Conservation (phyloP, 441 rosid genomes). For the Eruca vesicaria region DNA sequence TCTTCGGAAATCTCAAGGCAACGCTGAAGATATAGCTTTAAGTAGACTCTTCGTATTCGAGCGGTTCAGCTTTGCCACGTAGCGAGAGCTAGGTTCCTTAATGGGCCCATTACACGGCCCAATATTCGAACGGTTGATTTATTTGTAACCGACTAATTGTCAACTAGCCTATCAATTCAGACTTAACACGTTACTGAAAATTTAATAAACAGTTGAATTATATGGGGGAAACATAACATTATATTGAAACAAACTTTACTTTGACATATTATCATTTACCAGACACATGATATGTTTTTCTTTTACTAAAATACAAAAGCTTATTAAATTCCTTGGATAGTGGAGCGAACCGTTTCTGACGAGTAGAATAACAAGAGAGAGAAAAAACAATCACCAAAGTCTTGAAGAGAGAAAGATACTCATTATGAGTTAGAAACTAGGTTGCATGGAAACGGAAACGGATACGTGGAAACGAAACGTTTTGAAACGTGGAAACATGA, state of each 20-base stretch:
- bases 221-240: background rate
- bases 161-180: background rate
- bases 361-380: too few species aligned
- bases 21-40: conserved; percentile 14
- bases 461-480: too few species aligned
- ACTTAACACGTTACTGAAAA: background rate
- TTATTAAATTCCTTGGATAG: too few species aligned
- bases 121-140: background rate
- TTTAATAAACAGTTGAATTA: background rate
- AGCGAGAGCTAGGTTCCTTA: background rate
- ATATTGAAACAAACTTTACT: conserved; percentile 15
- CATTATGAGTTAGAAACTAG: too few species aligned
- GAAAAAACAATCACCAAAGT: too few species aligned
- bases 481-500: too few species aligned
- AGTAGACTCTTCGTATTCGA: conserved; percentile 31
- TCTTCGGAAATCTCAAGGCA: conserved; percentile 25
- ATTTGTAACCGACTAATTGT: background rate
- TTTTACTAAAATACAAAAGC: too few species aligned
- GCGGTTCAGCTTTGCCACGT: conserved; percentile 38
- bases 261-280: background rate
- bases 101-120: conserved; percentile 5
- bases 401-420: too few species aligned
- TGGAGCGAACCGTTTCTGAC: too few species aligned
- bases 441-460: too few species aligned
- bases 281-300: too few species aligned